Base-by-base conservation (phyloP, 106 monocot genomes). In the Cymbidium sinense region DNA sequence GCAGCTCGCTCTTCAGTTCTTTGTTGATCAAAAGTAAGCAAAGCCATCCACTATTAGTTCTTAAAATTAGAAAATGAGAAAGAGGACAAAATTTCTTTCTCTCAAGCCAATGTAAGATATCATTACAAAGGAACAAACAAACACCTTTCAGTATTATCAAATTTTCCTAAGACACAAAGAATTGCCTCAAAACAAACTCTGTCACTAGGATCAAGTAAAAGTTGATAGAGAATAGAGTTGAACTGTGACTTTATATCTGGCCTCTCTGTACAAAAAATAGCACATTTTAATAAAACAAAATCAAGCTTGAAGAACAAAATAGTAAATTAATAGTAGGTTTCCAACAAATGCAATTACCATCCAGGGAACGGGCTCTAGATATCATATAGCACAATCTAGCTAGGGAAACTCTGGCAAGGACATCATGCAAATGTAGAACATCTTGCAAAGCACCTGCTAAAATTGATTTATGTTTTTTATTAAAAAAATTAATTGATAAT, bases 121-220 rank as follows among this genome's bases (percentile, higher is more conserved):
- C 17, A 70, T 51, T 76, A 52, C 41, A 34, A 35, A 25, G 34
- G 33, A 73, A 31, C 31, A 54, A 70, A 27, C 35, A 54, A 77
- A 30, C 78, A 98, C 98, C 98, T 94, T 78, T 98, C 98, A 35
- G 88, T 82, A 58, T 80, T 92, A 73, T 98, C 98, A 81, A 87
- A 92, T 87, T 98, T 98, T 30, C 98, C 98, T 80, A 98, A 73
- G 34, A 98, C 90, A 83, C 98, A 98, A 25, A 92, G 77, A 81
- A 98, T 88, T 82, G 98, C 94, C 84, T 98, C 98, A 84, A 98
- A 98, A 83, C 98, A 98, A 82, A 98, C 98, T 86, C 90, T 86
- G 61, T 98, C 98, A 74, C 94, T 94, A 58, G 98, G 98, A 83
- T 98, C 98, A 77, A 98, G 88, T 69, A 98, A 92, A 85, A 98